A percentile compares a stretch with the other conserved stretches of the same genome.
Evolutionary conservation across 345 rosid genomes (phyloP).

Genomic region (Populus pruinosa): DNA sequence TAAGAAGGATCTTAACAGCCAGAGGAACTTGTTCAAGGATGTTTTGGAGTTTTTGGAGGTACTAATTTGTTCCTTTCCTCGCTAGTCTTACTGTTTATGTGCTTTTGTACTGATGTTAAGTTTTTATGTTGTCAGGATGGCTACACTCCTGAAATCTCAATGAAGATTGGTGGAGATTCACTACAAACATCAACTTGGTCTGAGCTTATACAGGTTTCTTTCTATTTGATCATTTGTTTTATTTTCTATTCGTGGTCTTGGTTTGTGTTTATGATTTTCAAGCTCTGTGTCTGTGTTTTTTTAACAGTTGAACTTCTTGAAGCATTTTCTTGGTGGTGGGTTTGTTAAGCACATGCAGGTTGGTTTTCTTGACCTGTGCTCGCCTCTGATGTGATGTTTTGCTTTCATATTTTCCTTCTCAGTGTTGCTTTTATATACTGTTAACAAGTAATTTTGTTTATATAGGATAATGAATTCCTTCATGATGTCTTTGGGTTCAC

Average conservation of each 20-base stretch:
- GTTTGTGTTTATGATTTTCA: not conserved
- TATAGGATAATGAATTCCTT: conserved; percentile 84
- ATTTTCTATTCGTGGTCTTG: not conserved
- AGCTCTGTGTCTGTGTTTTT: not conserved
- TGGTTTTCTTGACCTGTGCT: conserved; percentile 16
- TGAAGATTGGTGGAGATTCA: conserved; percentile 71
- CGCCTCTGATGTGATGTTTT: not conserved
- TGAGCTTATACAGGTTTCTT: conserved; percentile 61
- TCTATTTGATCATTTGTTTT: not conserved
- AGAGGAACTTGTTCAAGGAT: conserved; percentile 80
- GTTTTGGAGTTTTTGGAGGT: conserved; percentile 80
- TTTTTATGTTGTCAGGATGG: conserved; percentile 47
- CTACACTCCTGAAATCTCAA: conserved; percentile 51
- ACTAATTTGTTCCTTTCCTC: not conserved
- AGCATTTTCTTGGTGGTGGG: conserved; percentile 86
- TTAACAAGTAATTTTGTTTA: conserved; percentile 1
- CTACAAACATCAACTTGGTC: conserved; percentile 67
- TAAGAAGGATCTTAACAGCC: conserved; percentile 86
- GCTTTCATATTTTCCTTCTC: not conserved
- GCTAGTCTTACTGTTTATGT: not conserved
- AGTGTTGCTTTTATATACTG: not conserved
- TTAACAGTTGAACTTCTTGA: conserved; percentile 72
- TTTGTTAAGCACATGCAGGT: conserved; percentile 97
- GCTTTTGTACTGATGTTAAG: conserved; percentile 2
- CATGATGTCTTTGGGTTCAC: conserved; percentile 68